These are phyloP conservation scores for Hanseniaspora hatyaiensis DNA, from an alignment of 805 yeast genomes.

Conservation along the genomic window DNA sequence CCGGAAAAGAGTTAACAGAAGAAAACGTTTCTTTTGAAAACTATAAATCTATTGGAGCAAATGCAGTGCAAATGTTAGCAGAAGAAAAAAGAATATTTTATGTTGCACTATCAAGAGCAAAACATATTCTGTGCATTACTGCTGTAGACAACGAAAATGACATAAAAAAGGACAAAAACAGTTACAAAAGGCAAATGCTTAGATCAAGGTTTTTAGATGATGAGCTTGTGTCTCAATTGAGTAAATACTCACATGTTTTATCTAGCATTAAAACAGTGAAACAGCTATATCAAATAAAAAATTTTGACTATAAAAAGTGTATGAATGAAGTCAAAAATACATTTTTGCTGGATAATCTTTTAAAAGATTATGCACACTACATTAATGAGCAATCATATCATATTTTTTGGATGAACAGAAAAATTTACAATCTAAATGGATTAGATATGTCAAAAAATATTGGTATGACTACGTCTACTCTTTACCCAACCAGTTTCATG, in stretches of 20 bases:
- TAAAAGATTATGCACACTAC: slow-evolving; percentile 25
- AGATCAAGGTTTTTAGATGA: slow-evolving; percentile 24
- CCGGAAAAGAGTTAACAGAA: slow-evolving; percentile 24
- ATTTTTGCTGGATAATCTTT: slow-evolving; percentile 23
- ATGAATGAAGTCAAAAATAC: slow-evolving; percentile 7
- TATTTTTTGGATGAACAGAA: slow-evolving; percentile 26
- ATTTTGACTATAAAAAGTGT: not conserved
- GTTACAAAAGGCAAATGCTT: slow-evolving; percentile 17
- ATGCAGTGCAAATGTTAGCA: slow-evolving; percentile 30
- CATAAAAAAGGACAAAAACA: not conserved
- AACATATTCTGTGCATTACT: slow-evolving; percentile 39
- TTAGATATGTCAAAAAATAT: slow-evolving; percentile 19
- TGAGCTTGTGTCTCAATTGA: slow-evolving; percentile 24
- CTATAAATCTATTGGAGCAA: slow-evolving; percentile 12
- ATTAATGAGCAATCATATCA: slow-evolving; percentile 24
- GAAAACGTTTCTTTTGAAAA: slow-evolving; percentile 17
- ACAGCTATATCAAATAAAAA: slow-evolving; percentile 21
- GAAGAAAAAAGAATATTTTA: slow-evolving; percentile 81
- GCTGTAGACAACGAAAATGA: slow-evolving; percentile 22
- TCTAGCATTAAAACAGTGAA: slow-evolving; percentile 20
- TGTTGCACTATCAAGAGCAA: slow-evolving; percentile 83
- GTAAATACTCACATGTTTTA: slow-evolving; percentile 25
- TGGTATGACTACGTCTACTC: not conserved
- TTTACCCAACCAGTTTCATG: slow-evolving; percentile 20
- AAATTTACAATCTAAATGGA: slow-evolving; percentile 20